phyloP scores from a whole-genome alignment of 768 basidiomycete species.

The Boletus reticulatus region DNA sequence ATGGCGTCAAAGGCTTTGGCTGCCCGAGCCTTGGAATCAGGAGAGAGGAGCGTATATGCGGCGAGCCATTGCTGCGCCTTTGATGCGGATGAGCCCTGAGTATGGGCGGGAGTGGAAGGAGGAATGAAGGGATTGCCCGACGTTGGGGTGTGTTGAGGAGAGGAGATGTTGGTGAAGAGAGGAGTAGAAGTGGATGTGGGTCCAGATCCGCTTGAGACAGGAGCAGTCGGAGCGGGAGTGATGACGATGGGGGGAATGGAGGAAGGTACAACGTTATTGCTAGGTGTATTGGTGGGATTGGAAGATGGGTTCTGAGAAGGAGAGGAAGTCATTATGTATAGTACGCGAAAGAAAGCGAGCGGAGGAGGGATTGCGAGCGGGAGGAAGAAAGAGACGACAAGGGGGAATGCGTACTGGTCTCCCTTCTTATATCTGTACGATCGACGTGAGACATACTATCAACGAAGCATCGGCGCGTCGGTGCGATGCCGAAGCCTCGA shows the following conservation, averaged over 20 bases:
- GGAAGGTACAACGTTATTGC: background rate
- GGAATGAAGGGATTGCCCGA: background rate
- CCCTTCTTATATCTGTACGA: background rate
- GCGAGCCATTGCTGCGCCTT: background rate
- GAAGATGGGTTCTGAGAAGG: background rate
- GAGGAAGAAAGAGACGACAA: background rate
- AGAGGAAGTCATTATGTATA: background rate
- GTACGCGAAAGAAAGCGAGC: background rate
- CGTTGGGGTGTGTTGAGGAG: too few relatives aligned
- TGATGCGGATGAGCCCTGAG: background rate
- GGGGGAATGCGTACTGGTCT: background rate
- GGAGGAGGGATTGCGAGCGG: background rate
- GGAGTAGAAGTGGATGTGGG: too few relatives aligned
- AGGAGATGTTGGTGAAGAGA: too few relatives aligned
- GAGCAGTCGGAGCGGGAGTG: background rate
- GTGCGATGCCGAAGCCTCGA: background rate
- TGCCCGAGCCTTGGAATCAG: background rate
- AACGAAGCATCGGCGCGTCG: background rate
- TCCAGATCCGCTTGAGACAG: too few relatives aligned
- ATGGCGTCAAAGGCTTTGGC: background rate
- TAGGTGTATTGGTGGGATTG: background rate
- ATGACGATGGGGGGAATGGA: background rate
- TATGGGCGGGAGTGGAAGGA: too few relatives aligned
- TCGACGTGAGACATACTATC: background rate
- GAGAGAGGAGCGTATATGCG: background rate